Evolutionary conservation across 805 yeast species (phyloP), one percentile per base, ranked within the genome.

Genomic region (Kodamaea hsintzibuensis): DNA sequence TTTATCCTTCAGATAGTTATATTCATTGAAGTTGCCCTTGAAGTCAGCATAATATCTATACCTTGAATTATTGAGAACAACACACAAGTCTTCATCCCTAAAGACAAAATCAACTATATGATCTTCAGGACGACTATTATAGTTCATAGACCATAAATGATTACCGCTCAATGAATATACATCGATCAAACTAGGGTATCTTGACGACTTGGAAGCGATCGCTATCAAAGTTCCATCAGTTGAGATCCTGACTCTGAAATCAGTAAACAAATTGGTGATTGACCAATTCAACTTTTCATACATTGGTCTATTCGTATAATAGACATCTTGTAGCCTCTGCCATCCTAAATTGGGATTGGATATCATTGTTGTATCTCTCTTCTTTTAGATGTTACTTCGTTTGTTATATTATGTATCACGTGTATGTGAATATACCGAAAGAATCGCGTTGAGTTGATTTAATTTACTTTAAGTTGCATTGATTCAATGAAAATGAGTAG

Each of bases 251-350:
- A 84, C 81, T 10, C 69, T 62, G 57, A 72, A 78, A 52, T 82
- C 77, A 13, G 64, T 49, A 50, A 65, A 60, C 10, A 74, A 59
- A 49, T 72, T 71, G 14, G 73, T 72, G 14, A 73, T 63, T 14
- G 76, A 68, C 88, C 88, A 84, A 51, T 77, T 69, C 60, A 83
- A 64, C 1, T 72, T 51, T 4, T 74, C 78, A 62, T 81, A 85
- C 53, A 88, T 85, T 16, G 82, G 79, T 52, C 85, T 69, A 14
- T 79, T 76, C 52, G 88, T 74, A 60, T 90, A 91, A 66, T 81
- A 89, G 8, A 83, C 86, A 66, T 84, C 83, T 51, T 82, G 84
- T 16, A 91, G 77, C 58, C 86, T 80, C 66, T 91, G 96, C 98
- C 98, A 91, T 44, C 79, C 80, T 56, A 78, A 64, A 59, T 80